Base-by-base conservation (phyloP, 345 rosid genomes). In the Litchi chinensis region DNA sequence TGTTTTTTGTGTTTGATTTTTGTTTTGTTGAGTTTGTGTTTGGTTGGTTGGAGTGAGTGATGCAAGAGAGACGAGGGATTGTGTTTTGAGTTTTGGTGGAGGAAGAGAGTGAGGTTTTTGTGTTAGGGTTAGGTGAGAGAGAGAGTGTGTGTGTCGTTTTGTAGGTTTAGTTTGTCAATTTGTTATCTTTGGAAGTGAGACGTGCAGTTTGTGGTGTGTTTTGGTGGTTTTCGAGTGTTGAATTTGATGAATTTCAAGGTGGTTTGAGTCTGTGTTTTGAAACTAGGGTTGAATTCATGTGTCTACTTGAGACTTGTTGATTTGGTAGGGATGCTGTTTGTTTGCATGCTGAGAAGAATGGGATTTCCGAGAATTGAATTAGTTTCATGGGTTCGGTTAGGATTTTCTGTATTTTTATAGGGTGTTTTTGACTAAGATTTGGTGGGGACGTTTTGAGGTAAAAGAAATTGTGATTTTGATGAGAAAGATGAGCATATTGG, bases 281-380 rank as follows among this genome's bases (percentile, higher is more conserved):
- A 83, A 71, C 71, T 87, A 75, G 85, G 83, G 79, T 77, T 77
- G 32, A 22, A 5, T 80, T 54, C 32, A 0, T 24, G n/a, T 19
- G 52, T 15, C 28, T 48, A 2, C 68, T 71, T 48, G 71, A 65
- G 37, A 21, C 28, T 26, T 24, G 59, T 13, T 57, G 68, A 24
- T 70, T 26, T 28, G 7, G 32, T 54, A 48, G 9, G 5, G 12
- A 26, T 76, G 52, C 39, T 65, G 22, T 18, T 67, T 68, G 2
- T 77, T 81, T 76, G 59, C 66, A 41, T 71, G 77, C 44, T 77
- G 15, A 50, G 39, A 37, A 52, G 4, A 13, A 16, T 5, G 6
- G 22, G 18, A 6, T 26, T 37, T 73, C 3, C 2, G 1, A 32
- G 78, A 44, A 7, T 67, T 60, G 41, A 74, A 28, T 24, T 43